Base-by-base conservation (phyloP, 108 stramenopile genomes). In the Pseudonitzschia multiseries region DNA sequence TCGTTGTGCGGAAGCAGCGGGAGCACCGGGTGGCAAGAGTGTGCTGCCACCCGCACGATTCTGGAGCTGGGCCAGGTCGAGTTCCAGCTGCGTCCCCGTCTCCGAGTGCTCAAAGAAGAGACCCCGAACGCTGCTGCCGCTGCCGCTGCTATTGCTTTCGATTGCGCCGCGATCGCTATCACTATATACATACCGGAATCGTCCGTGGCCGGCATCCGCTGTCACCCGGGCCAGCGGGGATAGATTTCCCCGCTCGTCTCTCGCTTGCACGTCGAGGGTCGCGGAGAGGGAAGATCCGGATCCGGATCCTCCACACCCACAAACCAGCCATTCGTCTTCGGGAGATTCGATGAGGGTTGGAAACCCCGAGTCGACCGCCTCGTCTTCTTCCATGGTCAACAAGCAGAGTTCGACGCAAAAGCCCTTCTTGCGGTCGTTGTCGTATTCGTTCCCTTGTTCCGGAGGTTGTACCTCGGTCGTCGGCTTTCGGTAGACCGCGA, bases 321-420 rank as follows among this genome's bases (percentile, higher is more conserved):
- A 89, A 48, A 89, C 79, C 14, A 89, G 72, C 14, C 78, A 79
- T 32, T 81, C 84, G 66, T 89, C 84, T 66, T 86, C 88, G n/a
- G 69, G 57, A 17, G 85, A 75, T 24, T 26, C 56, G 10, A 86
- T 33, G 24, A 84, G 52, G 18, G 40, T 54, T 0, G 88, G 88
- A 68, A 89, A 89, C 10, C 84, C 88, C 46, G 69, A 64, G 68
- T 83, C 86, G 12, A 59, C 78, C 21, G 78, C 83, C 56, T 89
- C 88, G 65, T 89, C 88, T 72, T 89, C 88, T 64, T 89, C 86
- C 86, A 89, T 87, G 1, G 81, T 59, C 52, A 89, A 54, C 0
- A 89, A 73, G 63, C 84, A 85, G 2, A 89, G 66, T 48, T 75
- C 69, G 32, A 88, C 65, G 42, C 74, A 68, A 24, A 87, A 48